A percentile compares a stretch with the other conserved stretches of the same genome.
These are phyloP conservation scores for Candida michaelii DNA, from an alignment of 805 yeast species.

Conservation along the genomic window DNA sequence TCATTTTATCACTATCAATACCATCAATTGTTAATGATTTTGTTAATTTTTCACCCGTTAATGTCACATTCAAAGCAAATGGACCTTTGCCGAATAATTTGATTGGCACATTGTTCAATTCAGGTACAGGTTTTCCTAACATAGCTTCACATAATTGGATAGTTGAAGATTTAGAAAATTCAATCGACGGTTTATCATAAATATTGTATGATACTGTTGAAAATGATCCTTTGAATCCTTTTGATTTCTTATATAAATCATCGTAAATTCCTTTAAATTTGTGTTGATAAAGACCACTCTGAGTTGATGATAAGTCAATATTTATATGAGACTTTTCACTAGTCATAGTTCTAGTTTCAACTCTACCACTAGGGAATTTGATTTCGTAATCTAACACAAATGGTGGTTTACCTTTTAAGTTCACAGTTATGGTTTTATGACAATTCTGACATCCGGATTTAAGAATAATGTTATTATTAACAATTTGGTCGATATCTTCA, in stretches of 20 bases:
- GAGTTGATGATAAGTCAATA: conserved; percentile 40
- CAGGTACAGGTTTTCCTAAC: conserved; percentile 24
- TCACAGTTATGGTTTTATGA: conserved; percentile 29
- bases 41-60: conserved; percentile 54
- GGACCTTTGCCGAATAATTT: conserved; percentile 62
- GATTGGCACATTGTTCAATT: conserved; percentile 44
- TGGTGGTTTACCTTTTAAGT: conserved; percentile 60
- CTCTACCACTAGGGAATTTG: conserved; percentile 53
- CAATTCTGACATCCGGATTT: conserved; percentile 34
- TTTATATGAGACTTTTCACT: conserved; percentile 26
- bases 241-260: conserved; percentile 50
- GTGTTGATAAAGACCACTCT: conserved; percentile 63
- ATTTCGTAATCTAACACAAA: conserved; percentile 70
- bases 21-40: conserved; percentile 47
- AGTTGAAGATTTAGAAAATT: conserved; percentile 47
- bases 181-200: conserved; percentile 59
- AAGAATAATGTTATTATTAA: conserved; percentile 20
- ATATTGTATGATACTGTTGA: conserved; percentile 43
- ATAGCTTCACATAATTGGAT: conserved; percentile 45
- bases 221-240: conserved; percentile 11
- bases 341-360: conserved; percentile 34
- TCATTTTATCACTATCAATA: conserved; percentile 26
- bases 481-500: conserved; percentile 5
- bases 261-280: conserved; percentile 65
- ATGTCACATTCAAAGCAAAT: conserved; percentile 53